These are phyloP conservation scores for Xylaria curta DNA, from an alignment of 495 filamentous ascomycete species.

Conservation along the genomic window DNA sequence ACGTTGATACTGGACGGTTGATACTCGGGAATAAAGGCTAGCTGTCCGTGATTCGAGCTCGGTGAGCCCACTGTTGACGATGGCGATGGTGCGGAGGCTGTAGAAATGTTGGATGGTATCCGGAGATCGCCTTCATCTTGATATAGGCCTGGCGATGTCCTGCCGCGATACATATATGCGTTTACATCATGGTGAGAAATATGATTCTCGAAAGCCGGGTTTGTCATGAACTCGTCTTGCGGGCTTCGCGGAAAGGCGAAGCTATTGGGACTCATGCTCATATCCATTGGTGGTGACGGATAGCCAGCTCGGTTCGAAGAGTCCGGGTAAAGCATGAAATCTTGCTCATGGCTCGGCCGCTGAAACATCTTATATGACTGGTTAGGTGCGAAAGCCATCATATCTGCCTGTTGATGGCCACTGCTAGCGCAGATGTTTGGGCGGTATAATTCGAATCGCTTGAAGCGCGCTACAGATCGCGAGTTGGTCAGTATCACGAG, in stretches of 20 bases:
- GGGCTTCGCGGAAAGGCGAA: slow-evolving; percentile 46
- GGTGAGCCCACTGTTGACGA: slow-evolving; percentile 87
- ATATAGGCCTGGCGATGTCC: slow-evolving; percentile 51
- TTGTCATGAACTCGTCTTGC: slow-evolving; percentile 46
- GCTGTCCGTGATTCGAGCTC: slow-evolving; percentile 67
- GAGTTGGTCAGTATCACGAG: slow-evolving; percentile 34
- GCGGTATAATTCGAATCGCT: slow-evolving; percentile 26
- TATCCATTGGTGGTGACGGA: slow-evolving; percentile 46
- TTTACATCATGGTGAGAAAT: slow-evolving; percentile 46
- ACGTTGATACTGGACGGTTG: slow-evolving; percentile 68
- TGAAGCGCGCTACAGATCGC: slow-evolving; percentile 28
- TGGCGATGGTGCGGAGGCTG: slow-evolving; percentile 75
- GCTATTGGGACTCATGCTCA: slow-evolving; percentile 50
- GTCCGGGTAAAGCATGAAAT: slow-evolving; percentile 54
- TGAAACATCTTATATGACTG: slow-evolving; percentile 44
- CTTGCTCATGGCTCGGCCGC: slow-evolving; percentile 42
- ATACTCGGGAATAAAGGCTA: slow-evolving; percentile 65
- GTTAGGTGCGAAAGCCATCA: slow-evolving; percentile 40
- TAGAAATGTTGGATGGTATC: slow-evolving; percentile 67
- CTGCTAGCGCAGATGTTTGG: slow-evolving; percentile 27
- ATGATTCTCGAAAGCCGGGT: slow-evolving; percentile 46
- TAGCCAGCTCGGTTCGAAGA: slow-evolving; percentile 43
- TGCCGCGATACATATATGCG: slow-evolving; percentile 43
- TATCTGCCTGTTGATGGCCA: slow-evolving; percentile 18
- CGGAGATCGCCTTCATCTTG: slow-evolving; percentile 54